Percentiles rank a stretch among this genome's conserved stretches.
Conservation (phyloP, 202 grass and related monocot genomes). For the Panicum virgatum region DNA sequence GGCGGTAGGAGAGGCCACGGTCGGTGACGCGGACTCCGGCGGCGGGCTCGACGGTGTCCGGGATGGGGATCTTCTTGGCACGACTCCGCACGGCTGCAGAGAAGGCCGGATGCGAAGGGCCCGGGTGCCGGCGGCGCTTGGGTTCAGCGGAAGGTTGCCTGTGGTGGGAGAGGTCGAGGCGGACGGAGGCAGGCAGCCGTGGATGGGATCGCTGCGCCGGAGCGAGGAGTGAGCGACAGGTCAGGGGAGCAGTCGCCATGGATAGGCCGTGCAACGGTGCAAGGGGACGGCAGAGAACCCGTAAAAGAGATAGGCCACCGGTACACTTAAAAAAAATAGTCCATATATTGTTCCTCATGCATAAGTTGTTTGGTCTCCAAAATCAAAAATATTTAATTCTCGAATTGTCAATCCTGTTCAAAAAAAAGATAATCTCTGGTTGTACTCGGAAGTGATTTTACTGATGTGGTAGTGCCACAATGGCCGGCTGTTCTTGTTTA, state of each 20-base stretch:
- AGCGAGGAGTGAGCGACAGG: slow-evolving; percentile 31
- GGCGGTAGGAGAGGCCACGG: slow-evolving; percentile 63
- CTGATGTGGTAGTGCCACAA: too few relatives aligned
- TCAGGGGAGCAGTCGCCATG: slow-evolving; percentile 23
- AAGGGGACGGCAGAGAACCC: not conserved
- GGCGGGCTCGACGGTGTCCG: slow-evolving; percentile 36
- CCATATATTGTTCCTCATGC: too few relatives aligned
- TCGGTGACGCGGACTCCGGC: slow-evolving; percentile 51
- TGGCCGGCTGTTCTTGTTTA: too few relatives aligned
- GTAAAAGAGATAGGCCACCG: too few relatives aligned
- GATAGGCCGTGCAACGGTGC: not conserved
- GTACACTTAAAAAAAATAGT: too few relatives aligned
- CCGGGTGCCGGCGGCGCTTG: slow-evolving; percentile 26
- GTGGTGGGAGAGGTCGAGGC: slow-evolving; percentile 22
- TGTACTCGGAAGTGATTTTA: too few relatives aligned
- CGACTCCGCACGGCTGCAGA: not conserved
- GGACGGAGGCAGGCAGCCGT: slow-evolving; percentile 11
- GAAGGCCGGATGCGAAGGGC: slow-evolving; percentile 66
- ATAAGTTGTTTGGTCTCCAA: too few relatives aligned
- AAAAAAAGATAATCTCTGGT: too few relatives aligned
- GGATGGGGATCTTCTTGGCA: slow-evolving; percentile 33
- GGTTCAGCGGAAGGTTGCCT: slow-evolving; percentile 31
- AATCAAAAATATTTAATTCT: too few relatives aligned
- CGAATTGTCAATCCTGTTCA: too few relatives aligned
- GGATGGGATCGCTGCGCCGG: slow-evolving; percentile 31